Evolutionary conservation across 1,139 yeast species (phyloP).

Genomic region (Blastobotrys capitulatus): DNA sequence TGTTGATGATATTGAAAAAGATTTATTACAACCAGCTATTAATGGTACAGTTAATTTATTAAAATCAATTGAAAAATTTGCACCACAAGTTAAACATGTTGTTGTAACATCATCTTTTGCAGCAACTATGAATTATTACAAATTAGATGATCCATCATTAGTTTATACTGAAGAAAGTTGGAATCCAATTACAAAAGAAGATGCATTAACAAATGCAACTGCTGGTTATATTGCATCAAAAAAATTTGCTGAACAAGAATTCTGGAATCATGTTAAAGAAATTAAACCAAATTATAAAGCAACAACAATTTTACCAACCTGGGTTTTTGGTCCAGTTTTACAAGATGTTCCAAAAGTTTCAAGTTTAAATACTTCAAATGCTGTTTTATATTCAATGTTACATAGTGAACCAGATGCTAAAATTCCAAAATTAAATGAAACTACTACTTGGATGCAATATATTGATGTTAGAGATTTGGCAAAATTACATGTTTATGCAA

Average conservation of each 20-base stretch:
- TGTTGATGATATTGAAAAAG: not conserved
- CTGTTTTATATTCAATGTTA: not conserved
- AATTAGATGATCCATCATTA: not conserved
- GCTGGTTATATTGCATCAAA: slow-evolving; percentile 11
- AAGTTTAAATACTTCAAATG: not conserved
- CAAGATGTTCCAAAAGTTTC: not conserved
- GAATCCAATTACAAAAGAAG: not conserved
- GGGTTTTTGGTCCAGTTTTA: slow-evolving; percentile 5
- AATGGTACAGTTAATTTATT: not conserved
- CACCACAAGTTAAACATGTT: not conserved
- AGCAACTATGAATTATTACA: not conserved
- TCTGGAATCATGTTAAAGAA: slow-evolving; percentile 12
- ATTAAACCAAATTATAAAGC: slow-evolving; percentile 38
- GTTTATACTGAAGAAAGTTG: not conserved
- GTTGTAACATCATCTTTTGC: not conserved
- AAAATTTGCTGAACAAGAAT: slow-evolving; percentile 12
- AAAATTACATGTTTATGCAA: not conserved
- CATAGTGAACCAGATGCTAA: not conserved
- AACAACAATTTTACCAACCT: slow-evolving; percentile 43
- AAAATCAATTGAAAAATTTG: not conserved
- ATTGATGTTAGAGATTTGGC: not conserved
- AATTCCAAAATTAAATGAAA: not conserved
- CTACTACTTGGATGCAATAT: not conserved
- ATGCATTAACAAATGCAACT: not conserved
- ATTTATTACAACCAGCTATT: not conserved